Evolutionary conservation across 345 rosid species (phyloP), one percentile per base, ranked within the genome.

Genomic region (Eucalyptus caleyi): DNA sequence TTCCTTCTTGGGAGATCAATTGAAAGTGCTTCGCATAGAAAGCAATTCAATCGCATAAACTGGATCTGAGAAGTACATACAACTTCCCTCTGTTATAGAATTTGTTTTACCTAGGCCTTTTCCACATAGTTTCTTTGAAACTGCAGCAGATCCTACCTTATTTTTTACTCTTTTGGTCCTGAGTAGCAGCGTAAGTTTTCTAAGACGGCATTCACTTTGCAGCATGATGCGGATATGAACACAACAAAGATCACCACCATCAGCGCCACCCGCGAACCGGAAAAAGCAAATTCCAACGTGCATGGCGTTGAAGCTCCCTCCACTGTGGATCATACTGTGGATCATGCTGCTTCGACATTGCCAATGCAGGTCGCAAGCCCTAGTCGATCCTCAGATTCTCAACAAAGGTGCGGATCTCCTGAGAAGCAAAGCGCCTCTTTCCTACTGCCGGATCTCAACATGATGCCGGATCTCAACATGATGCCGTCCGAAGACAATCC

Each of bases 381-480:
- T 89, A 32, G 85, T 51, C 82, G 26, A 27, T 89, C 88, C 87
- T 59, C 86, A 40, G 56, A 86, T 87, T 90, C 88, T 44, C 42
- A 15, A 54, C 87, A 90, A 23, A 92, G 92, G 72, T 77, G 94
- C 40, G 88, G 90, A 42, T 89, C 92, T 85, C 80, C 56, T 2
- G 86, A 81, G n/a, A 90, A 93, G 86, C 88, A 11, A 42, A 89
- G 91, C 26, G 87, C 91, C 89, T 87, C 88, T 37, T 94, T 94
- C 91, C 13, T 94, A 87, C 90, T 95, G 19, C 98, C 98, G 53
- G 99, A 97, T 94, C 94, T 97, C 60, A 97, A 97, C 86, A 94
- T 94, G 96, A 89, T 91, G 91, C 97, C 92, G 3, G 99, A 97
- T 94, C 94, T 97, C 60, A 97, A 97, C 86, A 94, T 94, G 96